Base-by-base conservation (phyloP, 2,329 filamentous ascomycete genomes). In the Trichothecium roseum region DNA sequence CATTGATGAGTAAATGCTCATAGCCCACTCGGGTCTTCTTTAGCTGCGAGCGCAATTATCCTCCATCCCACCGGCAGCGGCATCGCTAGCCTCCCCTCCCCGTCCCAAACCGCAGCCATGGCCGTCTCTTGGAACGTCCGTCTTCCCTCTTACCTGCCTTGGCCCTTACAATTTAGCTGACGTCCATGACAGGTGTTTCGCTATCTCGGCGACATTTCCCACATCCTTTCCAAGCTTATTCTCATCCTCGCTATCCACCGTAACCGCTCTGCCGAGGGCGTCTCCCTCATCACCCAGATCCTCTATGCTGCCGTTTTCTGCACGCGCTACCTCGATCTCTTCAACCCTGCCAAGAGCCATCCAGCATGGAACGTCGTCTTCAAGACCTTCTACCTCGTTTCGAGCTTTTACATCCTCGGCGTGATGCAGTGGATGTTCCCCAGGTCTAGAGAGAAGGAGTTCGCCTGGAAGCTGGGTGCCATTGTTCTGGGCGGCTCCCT, bases 401-500 rank as follows among this genome's bases (percentile, higher is more conserved):
- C 83, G 4, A 89, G 84, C 2, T 71, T 88, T 42, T 95, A 94
- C 59, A 91, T 88, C 49, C 74, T 95, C 42, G 81, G 73, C 38
- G 60, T 94, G 43, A 95, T 96, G 87, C 81, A 86, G 57, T 81
- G 79, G 60, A 66, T 87, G 16, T 94, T 78, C 56, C 82, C 88
- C 9, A 75, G 89, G 24, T 94, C 88, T n/a, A 68, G 88, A 29
- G 89, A 96, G 61, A 72, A 79, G 36, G 89, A 96, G 63, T 76
- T 86, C 48, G 84, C 87, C n/a, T 95, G 89, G 88, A 94, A 88
- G 61, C 66, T 95, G 44, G 85, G 84, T 29, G 76, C 76, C 18
- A 74, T 74, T 44, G 80, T 80, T 35, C 59, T 89, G 3, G 68
- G 62, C 10, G 81, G 73, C 4, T 79, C 80, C 15, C 50, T 85